Evolutionary conservation across 2,329 filamentous ascomycete genomes (phyloP), one percentile per base, ranked within the genome.

Genomic region (Penicillium paneum): DNA sequence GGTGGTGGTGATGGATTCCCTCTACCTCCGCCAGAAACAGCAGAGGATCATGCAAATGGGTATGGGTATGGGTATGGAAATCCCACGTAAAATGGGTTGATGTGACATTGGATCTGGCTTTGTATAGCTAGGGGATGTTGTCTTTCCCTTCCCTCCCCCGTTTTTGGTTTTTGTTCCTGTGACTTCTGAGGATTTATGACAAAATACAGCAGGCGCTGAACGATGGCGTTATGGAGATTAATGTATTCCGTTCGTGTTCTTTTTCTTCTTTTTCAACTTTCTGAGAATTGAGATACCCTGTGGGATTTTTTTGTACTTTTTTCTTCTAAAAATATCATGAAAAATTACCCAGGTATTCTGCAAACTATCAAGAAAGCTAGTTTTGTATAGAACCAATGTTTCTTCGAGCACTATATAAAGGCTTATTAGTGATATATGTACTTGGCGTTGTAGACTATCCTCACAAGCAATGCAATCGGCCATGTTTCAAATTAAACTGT

Each of bases 1-100:
- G 67, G 70, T 1, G 66, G 73, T n/a, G 70, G 71, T n/a, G 74
- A 76, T 56, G 71, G 69, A 5, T 76, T 76, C 41, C 73, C 74
- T 21, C 61, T 76, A 29, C 71, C 73, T 10, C 65, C 71, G 19
- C 59, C 65, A 6, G 71, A 74, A 13, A 56, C 58, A 7, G 61
- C 65, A 3, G 66, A 67, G 5, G 67, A 60, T 21, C 57, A 54
- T 52, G 28, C 28, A 8, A 46, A 43, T 28, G 41, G 54, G 36
- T 57, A 57, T 47, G 54, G 53, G 28, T 24, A 40, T 24, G 21
- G 21, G 21, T 24, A 57, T 47, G 54, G 53, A 19, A 24, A 40
- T 39, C 10, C 28, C 12, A 48, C 32, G 24, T 57, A 43, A 62
- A 32, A 44, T 44, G 8, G 13, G 29, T 31, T 36, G 57, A 56